Evolutionary conservation across 805 yeast genomes (phyloP).

Genomic region (Kodamaea sagamina): DNA sequence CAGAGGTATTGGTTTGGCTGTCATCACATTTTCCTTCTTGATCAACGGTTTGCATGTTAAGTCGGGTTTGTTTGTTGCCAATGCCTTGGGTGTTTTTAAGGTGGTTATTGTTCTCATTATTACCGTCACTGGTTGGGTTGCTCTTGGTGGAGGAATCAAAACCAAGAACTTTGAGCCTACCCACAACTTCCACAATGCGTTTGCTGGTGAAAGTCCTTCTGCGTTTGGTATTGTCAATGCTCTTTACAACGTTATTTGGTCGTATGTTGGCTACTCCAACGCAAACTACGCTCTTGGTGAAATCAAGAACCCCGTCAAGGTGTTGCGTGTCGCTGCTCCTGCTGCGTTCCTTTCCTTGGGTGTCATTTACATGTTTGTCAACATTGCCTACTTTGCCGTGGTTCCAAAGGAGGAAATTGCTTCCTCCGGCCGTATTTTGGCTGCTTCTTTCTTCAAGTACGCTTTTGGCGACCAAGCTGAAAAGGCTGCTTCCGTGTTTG

Average conservation of each 20-base stretch:
- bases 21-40: slow-evolving; percentile 68
- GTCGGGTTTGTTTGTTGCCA: slow-evolving; percentile 65
- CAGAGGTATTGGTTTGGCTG: slow-evolving; percentile 74
- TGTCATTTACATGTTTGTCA: slow-evolving; percentile 70
- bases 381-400: slow-evolving; percentile 80
- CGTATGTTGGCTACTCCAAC: slow-evolving; percentile 79
- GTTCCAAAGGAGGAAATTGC: slow-evolving; percentile 66
- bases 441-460: slow-evolving; percentile 71
- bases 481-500: slow-evolving; percentile 74
- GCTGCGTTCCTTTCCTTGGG: slow-evolving; percentile 61
- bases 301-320: slow-evolving; percentile 68
- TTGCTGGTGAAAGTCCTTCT: slow-evolving; percentile 53
- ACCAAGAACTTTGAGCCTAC: slow-evolving; percentile 51
- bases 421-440: slow-evolving; percentile 66
- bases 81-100: slow-evolving; percentile 68
- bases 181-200: slow-evolving; percentile 60
- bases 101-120: slow-evolving; percentile 69
- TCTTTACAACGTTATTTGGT: slow-evolving; percentile 81
- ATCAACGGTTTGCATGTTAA: slow-evolving; percentile 63
- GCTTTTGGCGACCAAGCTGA: slow-evolving; percentile 72
- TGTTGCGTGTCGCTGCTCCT: slow-evolving; percentile 75
- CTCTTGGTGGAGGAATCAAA: slow-evolving; percentile 68
- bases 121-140: slow-evolving; percentile 80
- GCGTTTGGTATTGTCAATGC: slow-evolving; percentile 77
- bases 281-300: slow-evolving; percentile 84